Evolutionary conservation across 371 early-diverging fungal species (phyloP), one percentile per base, ranked within the genome.

Genomic region (Apophysomyces trapeziformis): DNA sequence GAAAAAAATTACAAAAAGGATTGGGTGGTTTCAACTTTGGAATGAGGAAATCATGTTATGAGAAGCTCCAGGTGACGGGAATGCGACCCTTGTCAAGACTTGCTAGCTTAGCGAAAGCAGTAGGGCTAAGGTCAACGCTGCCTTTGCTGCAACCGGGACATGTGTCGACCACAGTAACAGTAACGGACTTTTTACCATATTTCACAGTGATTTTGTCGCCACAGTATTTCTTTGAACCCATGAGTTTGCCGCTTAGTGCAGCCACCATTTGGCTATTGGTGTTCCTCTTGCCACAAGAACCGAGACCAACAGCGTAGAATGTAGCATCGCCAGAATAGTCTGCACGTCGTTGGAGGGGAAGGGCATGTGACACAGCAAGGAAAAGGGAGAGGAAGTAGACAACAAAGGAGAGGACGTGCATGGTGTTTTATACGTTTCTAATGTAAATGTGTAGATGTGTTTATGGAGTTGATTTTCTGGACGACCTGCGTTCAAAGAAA

Each of bases 141-240:
- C 80, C 82, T 9, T 38, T 13, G 4, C 18, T 39, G 65, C 88
- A 87, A 1, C 57, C 63, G 5, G 84, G 85, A 58, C 88, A 87
- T 2, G 81, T 80, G 65, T 87, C 88, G 21, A 83, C 77, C n/a
- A 84, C 72, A 0, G 32, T 79, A 32, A 78, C 84, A n/a, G 73
- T 75, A 35, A 85, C 82, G 5, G 68, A 64, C 8, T 78, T 77
- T 41, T 58, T 60, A 1, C 71, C 69, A n/a, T 74, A 75, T 8
- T 63, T 73, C 8, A 77, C 60, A 1, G 56, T 77, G 35, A 82
- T 72, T 8, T 43, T 13, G 65, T 79, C 74, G 38, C 85, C 84
- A 58, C 88, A 89, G 14, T 79, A 71, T 0, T 72, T 50, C 5
- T 77, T 79, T 2, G 57, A 60, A 45, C 47, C 47, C 47, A 47